Percentiles rank a stretch among this genome's conserved stretches.
These are phyloP conservation scores for Candolleomyces eurysporus DNA, from an alignment of 768 basidiomycete genomes.

Conservation along the genomic window DNA sequence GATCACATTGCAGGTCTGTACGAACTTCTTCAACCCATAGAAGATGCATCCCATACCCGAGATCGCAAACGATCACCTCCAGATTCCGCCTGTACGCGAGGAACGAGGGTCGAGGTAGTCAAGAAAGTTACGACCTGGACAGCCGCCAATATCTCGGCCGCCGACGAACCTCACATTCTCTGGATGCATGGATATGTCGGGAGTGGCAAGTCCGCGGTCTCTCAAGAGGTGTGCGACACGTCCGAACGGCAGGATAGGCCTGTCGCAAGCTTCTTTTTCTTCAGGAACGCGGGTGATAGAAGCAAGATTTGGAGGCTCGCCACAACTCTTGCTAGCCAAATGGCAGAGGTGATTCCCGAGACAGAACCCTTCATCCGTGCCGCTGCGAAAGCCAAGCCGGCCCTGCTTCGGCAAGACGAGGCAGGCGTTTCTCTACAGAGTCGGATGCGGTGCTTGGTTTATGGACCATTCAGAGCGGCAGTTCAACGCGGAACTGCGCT, in stretches of 20 bases:
- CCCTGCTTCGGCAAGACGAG: background rate
- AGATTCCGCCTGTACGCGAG: background rate
- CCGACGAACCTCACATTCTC: slow-evolving; percentile 6
- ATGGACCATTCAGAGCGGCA: background rate
- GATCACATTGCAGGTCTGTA: background rate
- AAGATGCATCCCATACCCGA: background rate
- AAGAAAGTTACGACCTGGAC: background rate
- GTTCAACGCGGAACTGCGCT: background rate
- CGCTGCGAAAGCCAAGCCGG: background rate
- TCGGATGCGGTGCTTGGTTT: background rate
- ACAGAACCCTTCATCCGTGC: background rate
- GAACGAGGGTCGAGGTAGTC: background rate
- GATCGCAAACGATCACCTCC: background rate
- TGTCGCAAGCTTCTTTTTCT: slow-evolving; percentile 16
- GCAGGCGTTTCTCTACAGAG: background rate
- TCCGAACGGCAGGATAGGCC: background rate
- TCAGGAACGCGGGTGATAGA: background rate
- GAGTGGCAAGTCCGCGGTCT: slow-evolving; percentile 17
- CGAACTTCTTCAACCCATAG: background rate
- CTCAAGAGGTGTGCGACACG: slow-evolving; percentile 12
- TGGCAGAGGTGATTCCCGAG: background rate
- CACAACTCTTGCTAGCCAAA: slow-evolving; percentile 9
- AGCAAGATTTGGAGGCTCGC: slow-evolving; percentile 5
- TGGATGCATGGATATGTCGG: slow-evolving; percentile 19
- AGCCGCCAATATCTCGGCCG: too few relatives aligned